Evolutionary conservation across 306 rosid genomes (phyloP).

Genomic region (Mimosa pudica): DNA sequence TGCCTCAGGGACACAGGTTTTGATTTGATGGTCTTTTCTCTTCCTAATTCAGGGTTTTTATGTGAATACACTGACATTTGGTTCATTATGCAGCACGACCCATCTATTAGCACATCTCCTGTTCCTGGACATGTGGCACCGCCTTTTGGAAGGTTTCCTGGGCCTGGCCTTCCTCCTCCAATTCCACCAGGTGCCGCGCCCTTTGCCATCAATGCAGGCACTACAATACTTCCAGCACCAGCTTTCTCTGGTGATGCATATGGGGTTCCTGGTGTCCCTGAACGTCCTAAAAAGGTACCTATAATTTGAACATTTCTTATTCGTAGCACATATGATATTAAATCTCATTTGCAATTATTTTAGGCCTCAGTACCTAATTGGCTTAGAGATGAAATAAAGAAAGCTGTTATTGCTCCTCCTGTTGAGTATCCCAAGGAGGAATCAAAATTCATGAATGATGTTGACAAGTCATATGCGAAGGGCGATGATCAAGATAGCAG

Average conservation of each 20-base stretch:
- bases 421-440: slow-evolving; percentile 75
- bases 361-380: slow-evolving; percentile 97
- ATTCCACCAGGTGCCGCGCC: slow-evolving; percentile 64
- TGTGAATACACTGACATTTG: slow-evolving; percentile 42
- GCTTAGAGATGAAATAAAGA: slow-evolving; percentile 96
- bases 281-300: slow-evolving; percentile 92
- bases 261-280: slow-evolving; percentile 74
- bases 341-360: slow-evolving; percentile 36
- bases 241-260: slow-evolving; percentile 77
- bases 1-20: slow-evolving; percentile 84
- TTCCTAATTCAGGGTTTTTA: slow-evolving; percentile 3
- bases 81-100: slow-evolving; percentile 70
- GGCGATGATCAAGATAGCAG: slow-evolving; percentile 76
- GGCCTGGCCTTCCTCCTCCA: slow-evolving; percentile 61
- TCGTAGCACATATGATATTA: slow-evolving; percentile 30
- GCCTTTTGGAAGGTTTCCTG: slow-evolving; percentile 87
- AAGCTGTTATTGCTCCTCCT: slow-evolving; percentile 75
- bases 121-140: slow-evolving; percentile 65
- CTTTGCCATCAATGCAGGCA: slow-evolving; percentile 61
- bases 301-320: slow-evolving; percentile 24
- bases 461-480: slow-evolving; percentile 55
- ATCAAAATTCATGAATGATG: slow-evolving; percentile 46
- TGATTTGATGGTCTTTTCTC: slow-evolving; percentile 25
- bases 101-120: slow-evolving; percentile 57
- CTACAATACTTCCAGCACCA: slow-evolving; percentile 58